Base-by-base conservation (phyloP, 78 protist species). In the Dictyostelium brefeldianum region DNA sequence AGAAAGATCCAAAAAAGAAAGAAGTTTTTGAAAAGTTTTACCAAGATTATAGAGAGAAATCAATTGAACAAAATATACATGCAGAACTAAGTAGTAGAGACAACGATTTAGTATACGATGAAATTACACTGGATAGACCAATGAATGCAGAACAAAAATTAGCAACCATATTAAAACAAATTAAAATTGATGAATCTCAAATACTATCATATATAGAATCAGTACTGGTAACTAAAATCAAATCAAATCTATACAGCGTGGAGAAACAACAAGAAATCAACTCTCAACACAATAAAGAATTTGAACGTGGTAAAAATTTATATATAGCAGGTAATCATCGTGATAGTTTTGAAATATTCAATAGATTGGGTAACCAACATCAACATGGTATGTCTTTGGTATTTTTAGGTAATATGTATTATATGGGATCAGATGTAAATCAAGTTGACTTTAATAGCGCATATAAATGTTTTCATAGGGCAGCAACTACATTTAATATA, bases 371-470 rank as follows among this genome's bases (percentile, higher is more conserved):
- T 14, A 17, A 74, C 11, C 0, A 47, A 73, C 12, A 73, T 73
- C 18, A 9, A 15, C 92, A 85, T 47, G 65, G 78, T 2, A 22
- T 85, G 57, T 22, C 83, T 2, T 17, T 74, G 59, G 50, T 85
- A 17, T 85, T 85, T 12, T 50, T 85, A 3, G 92, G 78, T 12
- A 75, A 85, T 25, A 85, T 85, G 83, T 75, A 85, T 62, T 59
- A 29, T 57, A 75, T 12, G 3, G 89, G 79, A 18, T 36, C 69
- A 27, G n/a, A 57, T 41, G 18, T 62, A 20, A 27, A 43, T 20
- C 53, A 12, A 65, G 12, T 29, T 7, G 25, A 84, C 14, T 20
- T 22, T 22, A 3, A 20, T 15, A 11, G 4, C 2, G 91, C 91
- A n/a, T 47, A 18, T 27, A 36, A 27, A 17, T 73, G 75, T 27